Percentiles rank a stretch among this genome's conserved stretches.
Evolutionary conservation across 2,329 filamentous ascomycete genomes (phyloP).

Genomic region (Tolypocladium tropicale): DNA sequence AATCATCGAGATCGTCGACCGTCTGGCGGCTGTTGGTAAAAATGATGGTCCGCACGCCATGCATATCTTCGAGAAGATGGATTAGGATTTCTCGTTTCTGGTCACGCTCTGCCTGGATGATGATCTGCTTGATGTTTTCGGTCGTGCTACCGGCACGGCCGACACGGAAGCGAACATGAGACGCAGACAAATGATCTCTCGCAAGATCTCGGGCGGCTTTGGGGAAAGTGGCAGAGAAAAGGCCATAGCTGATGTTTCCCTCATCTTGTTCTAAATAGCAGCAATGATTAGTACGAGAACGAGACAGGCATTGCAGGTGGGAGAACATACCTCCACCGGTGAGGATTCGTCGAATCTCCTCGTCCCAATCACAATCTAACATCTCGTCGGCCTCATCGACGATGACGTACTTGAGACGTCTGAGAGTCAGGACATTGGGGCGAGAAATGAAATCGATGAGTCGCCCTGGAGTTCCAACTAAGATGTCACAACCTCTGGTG

Average conservation of each 20-base stretch:
- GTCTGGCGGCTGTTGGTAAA: slow-evolving; percentile 77
- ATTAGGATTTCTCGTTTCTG: slow-evolving; percentile 62
- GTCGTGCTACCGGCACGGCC: slow-evolving; percentile 80
- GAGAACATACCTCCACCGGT: slow-evolving; percentile 60
- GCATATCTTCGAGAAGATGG: slow-evolving; percentile 59
- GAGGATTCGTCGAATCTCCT: slow-evolving; percentile 66
- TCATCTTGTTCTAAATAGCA: slow-evolving; percentile 57
- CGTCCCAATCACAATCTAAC: slow-evolving; percentile 68
- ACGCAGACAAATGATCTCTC: slow-evolving; percentile 60
- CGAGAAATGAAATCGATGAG: slow-evolving; percentile 74
- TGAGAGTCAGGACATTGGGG: slow-evolving; percentile 57
- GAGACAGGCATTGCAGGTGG: too few relatives aligned
- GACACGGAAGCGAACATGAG: slow-evolving; percentile 72
- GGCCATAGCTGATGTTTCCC: slow-evolving; percentile 57
- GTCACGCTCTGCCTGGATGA: slow-evolving; percentile 55
- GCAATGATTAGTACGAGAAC: neutral
- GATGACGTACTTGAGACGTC: slow-evolving; percentile 68
- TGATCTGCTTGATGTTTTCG: slow-evolving; percentile 68
- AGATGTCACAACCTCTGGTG: slow-evolving; percentile 74
- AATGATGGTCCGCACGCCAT: slow-evolving; percentile 71
- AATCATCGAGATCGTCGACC: slow-evolving; percentile 82
- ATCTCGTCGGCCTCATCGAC: slow-evolving; percentile 96
- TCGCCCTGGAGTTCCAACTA: slow-evolving; percentile 82
- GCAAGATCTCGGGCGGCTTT: slow-evolving; percentile 68
- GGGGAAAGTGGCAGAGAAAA: slow-evolving; percentile 95